Percentiles rank a stretch among this genome's conserved stretches.
phyloP scores from a whole-genome alignment of 1,284 basidiomycete species.

The Malassezia cuniculi region DNA sequence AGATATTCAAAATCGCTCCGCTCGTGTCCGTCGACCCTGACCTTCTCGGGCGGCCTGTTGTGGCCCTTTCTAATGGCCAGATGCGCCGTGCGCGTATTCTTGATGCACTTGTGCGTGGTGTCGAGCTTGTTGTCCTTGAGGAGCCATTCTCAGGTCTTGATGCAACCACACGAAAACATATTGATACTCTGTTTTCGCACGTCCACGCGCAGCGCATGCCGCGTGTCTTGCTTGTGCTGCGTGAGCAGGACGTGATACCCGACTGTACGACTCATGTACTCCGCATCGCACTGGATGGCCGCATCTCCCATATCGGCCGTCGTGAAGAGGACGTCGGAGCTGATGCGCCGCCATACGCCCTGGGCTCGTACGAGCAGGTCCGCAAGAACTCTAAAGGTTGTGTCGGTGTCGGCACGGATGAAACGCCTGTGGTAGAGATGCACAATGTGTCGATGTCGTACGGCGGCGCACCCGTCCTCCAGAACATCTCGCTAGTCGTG shows the following conservation, averaged over 20 bases:
- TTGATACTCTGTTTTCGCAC: conserved; percentile 47
- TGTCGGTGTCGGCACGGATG: conserved; percentile 17
- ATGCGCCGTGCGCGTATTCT: conserved; percentile 73
- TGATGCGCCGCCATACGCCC: not conserved
- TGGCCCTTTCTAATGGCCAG: conserved; percentile 78
- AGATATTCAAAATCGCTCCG: conserved; percentile 22
- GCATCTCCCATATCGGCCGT: not conserved
- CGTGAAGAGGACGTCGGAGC: not conserved
- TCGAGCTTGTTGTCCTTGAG: conserved; percentile 49
- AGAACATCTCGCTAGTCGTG: conserved; percentile 22
- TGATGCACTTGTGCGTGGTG: conserved; percentile 58
- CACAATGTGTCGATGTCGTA: conserved; percentile 62
- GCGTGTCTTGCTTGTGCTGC: conserved; percentile 63
- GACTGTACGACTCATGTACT: conserved; percentile 68
- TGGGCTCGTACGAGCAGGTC: conserved; percentile 16
- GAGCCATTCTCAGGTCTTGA: conserved; percentile 30
- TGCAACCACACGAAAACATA: conserved; percentile 14
- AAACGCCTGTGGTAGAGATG: conserved; percentile 53
- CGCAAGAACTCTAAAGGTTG: conserved; percentile 2
- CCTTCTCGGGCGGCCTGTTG: conserved; percentile 27
- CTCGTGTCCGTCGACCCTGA: conserved; percentile 21
- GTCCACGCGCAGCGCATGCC: conserved; percentile 51
- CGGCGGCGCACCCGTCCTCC: conserved; percentile 52
- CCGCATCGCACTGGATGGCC: conserved; percentile 50
- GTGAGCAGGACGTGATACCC: conserved; percentile 68